Conservation (phyloP, 2,329 filamentous ascomycete genomes). For the Xylariaceae sp. region DNA sequence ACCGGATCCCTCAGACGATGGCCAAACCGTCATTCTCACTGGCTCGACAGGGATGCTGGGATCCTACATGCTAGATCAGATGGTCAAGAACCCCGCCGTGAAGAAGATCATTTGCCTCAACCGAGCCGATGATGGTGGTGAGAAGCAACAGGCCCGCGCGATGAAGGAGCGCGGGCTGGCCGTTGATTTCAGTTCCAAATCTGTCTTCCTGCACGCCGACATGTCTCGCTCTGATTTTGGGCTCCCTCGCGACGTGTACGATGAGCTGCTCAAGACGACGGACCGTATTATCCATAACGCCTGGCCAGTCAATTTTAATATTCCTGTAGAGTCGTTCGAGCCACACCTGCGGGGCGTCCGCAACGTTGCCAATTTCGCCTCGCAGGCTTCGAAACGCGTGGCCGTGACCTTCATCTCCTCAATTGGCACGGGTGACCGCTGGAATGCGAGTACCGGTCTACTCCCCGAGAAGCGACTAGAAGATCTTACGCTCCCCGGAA, state of each 20-base stretch:
- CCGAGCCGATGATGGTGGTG: constrained; percentile 49
- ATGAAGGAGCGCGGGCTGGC: constrained; percentile 47
- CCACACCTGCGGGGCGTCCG: constrained; percentile 56
- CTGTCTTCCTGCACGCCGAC: constrained; percentile 57
- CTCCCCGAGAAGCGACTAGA: constrained; percentile 48
- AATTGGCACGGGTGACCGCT: constrained; percentile 47
- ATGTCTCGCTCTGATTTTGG: constrained; percentile 55
- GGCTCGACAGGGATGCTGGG: constrained; percentile 58
- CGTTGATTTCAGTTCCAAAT: constrained; percentile 44
- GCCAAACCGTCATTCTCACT: constrained; percentile 52
- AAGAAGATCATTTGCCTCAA: constrained; percentile 56
- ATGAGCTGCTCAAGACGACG: constrained; percentile 45
- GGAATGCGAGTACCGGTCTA: constrained; percentile 35
- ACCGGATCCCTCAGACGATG: constrained; percentile 39
- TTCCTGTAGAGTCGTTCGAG: constrained; percentile 55
- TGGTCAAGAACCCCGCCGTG: constrained; percentile 44
- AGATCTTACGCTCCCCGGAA: constrained; percentile 41
- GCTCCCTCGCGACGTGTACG: constrained; percentile 45
- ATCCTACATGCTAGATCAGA: constrained; percentile 51
- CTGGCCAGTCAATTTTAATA: constrained; percentile 62
- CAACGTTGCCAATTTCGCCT: constrained; percentile 53
- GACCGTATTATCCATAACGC: constrained; percentile 60
- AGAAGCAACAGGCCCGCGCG: constrained; percentile 45
- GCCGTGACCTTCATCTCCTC: constrained; percentile 53
- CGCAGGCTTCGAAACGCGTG: constrained; percentile 41